Evolutionary conservation across 2,329 filamentous ascomycete species (phyloP).

Genomic region (Metarhizium sp.): DNA sequence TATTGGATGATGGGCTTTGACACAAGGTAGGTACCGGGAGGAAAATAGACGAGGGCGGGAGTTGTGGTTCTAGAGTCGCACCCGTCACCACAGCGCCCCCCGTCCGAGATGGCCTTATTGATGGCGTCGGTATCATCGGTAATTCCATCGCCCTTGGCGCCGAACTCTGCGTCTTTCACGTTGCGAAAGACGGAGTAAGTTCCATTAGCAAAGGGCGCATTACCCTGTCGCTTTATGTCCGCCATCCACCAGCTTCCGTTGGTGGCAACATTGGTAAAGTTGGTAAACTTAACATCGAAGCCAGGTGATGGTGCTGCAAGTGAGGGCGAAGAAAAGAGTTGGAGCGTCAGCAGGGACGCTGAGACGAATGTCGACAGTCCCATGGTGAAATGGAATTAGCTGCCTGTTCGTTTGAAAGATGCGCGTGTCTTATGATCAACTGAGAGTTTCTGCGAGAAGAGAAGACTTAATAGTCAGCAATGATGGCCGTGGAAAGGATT

Average conservation of each 20-base stretch:
- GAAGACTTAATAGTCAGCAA: background rate
- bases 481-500: background rate
- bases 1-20: conserved; percentile 70
- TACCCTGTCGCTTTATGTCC: conserved; percentile 59
- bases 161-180: conserved; percentile 55
- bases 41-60: conserved; percentile 87
- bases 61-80: conserved; percentile 80
- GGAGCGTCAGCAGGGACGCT: conserved; percentile 31
- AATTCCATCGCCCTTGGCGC: conserved; percentile 55
- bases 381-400: conserved; percentile 31
- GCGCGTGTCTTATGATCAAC: background rate
- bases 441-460: background rate
- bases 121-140: conserved; percentile 86
- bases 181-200: conserved; percentile 68
- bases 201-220: conserved; percentile 45
- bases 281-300: conserved; percentile 5
- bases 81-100: conserved; percentile 66
- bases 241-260: conserved; percentile 61
- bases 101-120: conserved; percentile 71
- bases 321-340: conserved; percentile 27
- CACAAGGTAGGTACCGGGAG: conserved; percentile 75
- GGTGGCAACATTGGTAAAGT: conserved; percentile 12
- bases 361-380: conserved; percentile 33
- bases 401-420: conserved; percentile 3
- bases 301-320: conserved; percentile 22